phyloP scores from a whole-genome alignment of 306 rosid species.

The Aeschynomene evenia region DNA sequence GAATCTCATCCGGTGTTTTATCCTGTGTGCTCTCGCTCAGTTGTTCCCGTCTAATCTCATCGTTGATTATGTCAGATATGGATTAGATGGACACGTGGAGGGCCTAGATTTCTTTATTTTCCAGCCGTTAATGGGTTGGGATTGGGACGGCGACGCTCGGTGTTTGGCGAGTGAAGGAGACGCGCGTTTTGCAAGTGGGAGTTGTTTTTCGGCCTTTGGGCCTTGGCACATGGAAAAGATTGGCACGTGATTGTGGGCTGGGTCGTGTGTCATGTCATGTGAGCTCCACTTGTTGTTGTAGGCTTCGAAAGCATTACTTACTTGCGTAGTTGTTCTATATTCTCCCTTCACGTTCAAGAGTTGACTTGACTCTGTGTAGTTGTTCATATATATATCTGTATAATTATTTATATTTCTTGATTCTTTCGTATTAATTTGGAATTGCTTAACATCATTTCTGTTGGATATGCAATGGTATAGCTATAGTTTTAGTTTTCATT shows the following conservation, averaged over 20 bases:
- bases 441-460: not conserved
- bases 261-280: slow-evolving; percentile 45
- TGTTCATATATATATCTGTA: no score
- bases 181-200: slow-evolving; percentile 29
- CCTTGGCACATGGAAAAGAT: slow-evolving; percentile 27
- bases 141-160: not conserved
- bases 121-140: not conserved
- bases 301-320: not conserved
- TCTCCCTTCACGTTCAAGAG: not conserved
- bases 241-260: slow-evolving; percentile 43
- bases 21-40: not conserved
- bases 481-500: no score
- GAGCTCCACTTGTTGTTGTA: slow-evolving; percentile 17
- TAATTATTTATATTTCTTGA: not conserved
- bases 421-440: not conserved
- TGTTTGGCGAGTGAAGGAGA: slow-evolving; percentile 7
- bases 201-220: slow-evolving; percentile 17
- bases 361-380: no score
- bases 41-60: not conserved
- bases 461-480: no score
- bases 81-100: not conserved
- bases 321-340: not conserved
- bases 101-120: not conserved
- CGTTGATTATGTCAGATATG: not conserved
- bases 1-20: not conserved